Conservation (phyloP, 768 basidiomycete genomes). For the Macrolepiota albuminosa region DNA sequence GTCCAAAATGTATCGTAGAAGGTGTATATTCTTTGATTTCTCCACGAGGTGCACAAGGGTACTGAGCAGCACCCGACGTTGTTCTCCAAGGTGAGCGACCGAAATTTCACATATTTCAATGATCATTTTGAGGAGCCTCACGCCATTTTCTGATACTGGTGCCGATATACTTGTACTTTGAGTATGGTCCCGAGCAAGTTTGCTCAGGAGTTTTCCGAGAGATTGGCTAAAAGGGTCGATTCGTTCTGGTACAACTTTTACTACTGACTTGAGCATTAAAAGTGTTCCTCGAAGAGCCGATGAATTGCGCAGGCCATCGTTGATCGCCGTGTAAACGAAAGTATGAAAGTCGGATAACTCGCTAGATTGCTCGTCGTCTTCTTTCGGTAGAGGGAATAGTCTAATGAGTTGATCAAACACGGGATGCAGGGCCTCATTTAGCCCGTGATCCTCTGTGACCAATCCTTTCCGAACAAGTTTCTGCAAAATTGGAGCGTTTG, state of each 20-base stretch:
- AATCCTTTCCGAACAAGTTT: constrained; percentile 87
- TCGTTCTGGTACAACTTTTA: constrained; percentile 74
- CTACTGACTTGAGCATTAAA: constrained; percentile 82
- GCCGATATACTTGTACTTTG: constrained; percentile 41
- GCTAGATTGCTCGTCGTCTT: constrained; percentile 71
- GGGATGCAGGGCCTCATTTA: constrained; percentile 80
- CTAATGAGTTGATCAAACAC: constrained; percentile 78
- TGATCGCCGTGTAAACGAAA: constrained; percentile 70
- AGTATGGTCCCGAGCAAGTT: constrained; percentile 85
- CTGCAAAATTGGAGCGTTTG: constrained; percentile 69
- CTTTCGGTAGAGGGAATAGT: constrained; percentile 72
- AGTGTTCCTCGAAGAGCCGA: constrained; percentile 74
- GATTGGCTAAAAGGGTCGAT: constrained; percentile 73
- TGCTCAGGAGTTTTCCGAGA: constrained; percentile 80
- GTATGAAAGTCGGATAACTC: constrained; percentile 73
- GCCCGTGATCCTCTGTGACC: constrained; percentile 66
- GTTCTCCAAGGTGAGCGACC: constrained; percentile 80
- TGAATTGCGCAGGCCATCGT: constrained; percentile 73
- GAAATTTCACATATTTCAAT: constrained; percentile 83
- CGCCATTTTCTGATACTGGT: constrained; percentile 50
- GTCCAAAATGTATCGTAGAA: constrained; percentile 84
- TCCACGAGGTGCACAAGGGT: constrained; percentile 80
- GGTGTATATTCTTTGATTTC: constrained; percentile 73
- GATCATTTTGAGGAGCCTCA: constrained; percentile 68
- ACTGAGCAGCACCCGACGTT: constrained; percentile 74